These are phyloP conservation scores for Verbena officinalis DNA, from an alignment of 257 asterid species.

Conservation along the genomic window DNA sequence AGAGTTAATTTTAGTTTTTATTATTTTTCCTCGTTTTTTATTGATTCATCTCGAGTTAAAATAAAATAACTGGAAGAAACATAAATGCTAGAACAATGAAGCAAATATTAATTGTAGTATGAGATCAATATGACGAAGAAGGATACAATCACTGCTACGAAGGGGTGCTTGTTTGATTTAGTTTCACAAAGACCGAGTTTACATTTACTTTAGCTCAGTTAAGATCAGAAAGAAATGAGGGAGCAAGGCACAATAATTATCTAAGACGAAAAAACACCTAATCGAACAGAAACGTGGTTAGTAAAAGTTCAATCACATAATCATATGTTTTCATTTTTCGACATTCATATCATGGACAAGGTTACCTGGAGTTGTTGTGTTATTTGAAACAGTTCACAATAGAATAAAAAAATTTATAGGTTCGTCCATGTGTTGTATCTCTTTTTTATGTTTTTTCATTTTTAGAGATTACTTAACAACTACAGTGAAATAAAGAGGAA, in stretches of 20 bases:
- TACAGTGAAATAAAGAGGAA: no score
- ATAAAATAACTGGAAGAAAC: slow-evolving; percentile 1
- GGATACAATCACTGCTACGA: not conserved
- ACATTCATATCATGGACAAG: no score
- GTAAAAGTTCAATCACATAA: no score
- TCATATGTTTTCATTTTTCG: no score
- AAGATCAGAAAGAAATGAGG: slow-evolving; percentile 3
- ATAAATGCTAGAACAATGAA: not conserved
- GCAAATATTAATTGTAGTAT: not conserved
- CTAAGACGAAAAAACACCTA: not conserved
- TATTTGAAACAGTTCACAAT: no score
- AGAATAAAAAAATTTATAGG: no score
- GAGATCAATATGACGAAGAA: not conserved
- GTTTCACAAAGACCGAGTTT: not conserved
- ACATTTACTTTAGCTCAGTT: not conserved
- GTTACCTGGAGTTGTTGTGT: no score
- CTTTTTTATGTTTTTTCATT: not conserved
- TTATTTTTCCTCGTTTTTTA: not conserved
- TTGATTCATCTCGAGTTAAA: not conserved
- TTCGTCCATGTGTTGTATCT: not conserved
- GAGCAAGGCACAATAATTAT: not conserved
- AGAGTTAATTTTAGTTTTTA: not conserved
- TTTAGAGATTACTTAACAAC: slow-evolving; percentile 17
- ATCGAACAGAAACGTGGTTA: no score
- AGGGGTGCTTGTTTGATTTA: slow-evolving; percentile 8